These are phyloP conservation scores for Phaseolus coccineus DNA, from an alignment of 331 rosid species.

Conservation along the genomic window DNA sequence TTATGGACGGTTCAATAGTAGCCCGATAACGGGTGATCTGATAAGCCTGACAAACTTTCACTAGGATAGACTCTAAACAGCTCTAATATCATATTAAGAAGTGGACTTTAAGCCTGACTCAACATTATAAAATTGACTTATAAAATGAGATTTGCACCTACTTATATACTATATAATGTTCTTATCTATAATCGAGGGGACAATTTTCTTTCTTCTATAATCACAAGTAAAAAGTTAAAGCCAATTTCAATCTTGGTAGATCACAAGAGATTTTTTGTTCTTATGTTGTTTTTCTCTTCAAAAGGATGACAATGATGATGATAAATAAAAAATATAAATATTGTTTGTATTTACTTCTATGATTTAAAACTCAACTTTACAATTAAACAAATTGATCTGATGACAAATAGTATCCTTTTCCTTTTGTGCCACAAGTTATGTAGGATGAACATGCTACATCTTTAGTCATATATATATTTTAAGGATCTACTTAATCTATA, in stretches of 20 bases:
- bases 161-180: no score
- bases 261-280: slow-evolving; percentile 22
- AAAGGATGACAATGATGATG: background rate
- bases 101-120: no score
- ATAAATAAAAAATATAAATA: slow-evolving; percentile 12
- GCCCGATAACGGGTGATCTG: no score
- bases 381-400: slow-evolving; percentile 20
- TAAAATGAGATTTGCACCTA: no score
- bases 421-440: slow-evolving; percentile 22
- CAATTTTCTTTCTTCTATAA: slow-evolving; percentile 6
- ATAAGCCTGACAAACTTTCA: no score
- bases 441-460: background rate
- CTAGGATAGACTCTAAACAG: no score
- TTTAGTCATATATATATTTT: slow-evolving; percentile 24
- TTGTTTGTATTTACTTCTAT: background rate
- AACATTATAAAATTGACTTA: no score
- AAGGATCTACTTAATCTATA: slow-evolving; percentile 33
- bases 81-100: no score
- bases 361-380: slow-evolving; percentile 10
- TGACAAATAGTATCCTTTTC: slow-evolving; percentile 21
- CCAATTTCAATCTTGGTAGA: slow-evolving; percentile 40
- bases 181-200: background rate
- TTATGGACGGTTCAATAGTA: no score
- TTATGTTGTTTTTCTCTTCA: slow-evolving; percentile 12
- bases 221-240: slow-evolving; percentile 32